phyloP scores from a whole-genome alignment of 2,329 filamentous ascomycete species.

The Pyricularia sp. region DNA sequence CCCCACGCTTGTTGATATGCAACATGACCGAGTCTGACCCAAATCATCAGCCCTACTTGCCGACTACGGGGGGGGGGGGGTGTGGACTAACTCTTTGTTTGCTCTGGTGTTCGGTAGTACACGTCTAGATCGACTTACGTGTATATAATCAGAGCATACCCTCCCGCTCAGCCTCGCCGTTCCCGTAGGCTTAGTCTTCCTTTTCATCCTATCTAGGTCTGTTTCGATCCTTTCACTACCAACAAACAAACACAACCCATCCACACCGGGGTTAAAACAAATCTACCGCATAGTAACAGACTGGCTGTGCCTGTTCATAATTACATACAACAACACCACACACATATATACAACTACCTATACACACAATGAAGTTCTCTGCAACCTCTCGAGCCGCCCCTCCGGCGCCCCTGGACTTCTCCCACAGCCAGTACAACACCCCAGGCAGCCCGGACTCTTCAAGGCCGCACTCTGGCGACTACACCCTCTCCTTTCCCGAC shows the following conservation, averaged over 20 bases:
- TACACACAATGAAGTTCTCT: constrained; percentile 3
- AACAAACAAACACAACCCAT: background rate
- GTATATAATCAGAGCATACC: constrained; percentile 1
- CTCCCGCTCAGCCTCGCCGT: constrained; percentile 3
- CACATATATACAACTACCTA: background rate
- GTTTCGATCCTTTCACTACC: background rate
- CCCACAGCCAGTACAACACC: background rate
- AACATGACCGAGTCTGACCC: constrained; percentile 5
- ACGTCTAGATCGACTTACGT: background rate
- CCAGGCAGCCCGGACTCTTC: constrained; percentile 1
- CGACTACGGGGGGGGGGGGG: background rate
- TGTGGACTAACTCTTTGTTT: background rate
- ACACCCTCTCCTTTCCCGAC: background rate
- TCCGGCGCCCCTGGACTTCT: constrained; percentile 1
- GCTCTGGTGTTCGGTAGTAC: background rate
- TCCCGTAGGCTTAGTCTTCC: background rate
- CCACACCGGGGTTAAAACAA: background rate
- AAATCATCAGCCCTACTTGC: constrained; percentile 6
- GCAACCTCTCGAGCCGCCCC: background rate
- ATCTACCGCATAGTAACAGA: background rate
- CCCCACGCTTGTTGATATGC: background rate
- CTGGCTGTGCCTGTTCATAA: background rate
- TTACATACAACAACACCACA: background rate
- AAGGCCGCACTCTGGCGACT: background rate
- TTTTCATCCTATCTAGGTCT: background rate